Evolutionary conservation across 2,329 filamentous ascomycete species (phyloP).

Genomic region (Claviceps sp.): DNA sequence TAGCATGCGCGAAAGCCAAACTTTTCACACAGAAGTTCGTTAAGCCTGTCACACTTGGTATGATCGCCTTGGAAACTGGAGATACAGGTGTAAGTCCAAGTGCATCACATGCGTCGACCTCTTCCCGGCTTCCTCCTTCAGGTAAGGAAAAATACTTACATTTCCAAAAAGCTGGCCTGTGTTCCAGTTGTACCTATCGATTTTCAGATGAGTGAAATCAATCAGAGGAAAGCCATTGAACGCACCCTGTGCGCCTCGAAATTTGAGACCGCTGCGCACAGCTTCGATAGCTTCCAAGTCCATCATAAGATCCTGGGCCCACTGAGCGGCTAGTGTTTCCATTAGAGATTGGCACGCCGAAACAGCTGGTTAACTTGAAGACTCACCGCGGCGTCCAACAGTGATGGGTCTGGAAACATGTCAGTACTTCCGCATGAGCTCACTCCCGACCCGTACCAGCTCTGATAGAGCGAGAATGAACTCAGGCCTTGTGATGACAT

Average conservation of each 20-base stretch:
- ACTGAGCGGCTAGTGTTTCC: conserved; percentile 35
- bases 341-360: conserved; percentile 13
- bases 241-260: conserved; percentile 50
- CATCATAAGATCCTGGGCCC: conserved; percentile 51
- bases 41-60: conserved; percentile 38
- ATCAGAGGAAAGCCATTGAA: not conserved
- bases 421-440: not conserved
- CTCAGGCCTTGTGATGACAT: not conserved
- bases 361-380: not conserved
- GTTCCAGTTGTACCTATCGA: conserved; percentile 57
- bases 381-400: conserved; percentile 9
- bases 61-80: conserved; percentile 30
- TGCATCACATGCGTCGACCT: not conserved
- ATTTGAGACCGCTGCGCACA: conserved; percentile 53
- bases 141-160: conserved; percentile 6
- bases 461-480: not conserved
- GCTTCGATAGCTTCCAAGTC: conserved; percentile 63
- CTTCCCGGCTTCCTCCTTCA: not conserved
- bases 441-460: not conserved
- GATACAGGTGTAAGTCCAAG: not conserved
- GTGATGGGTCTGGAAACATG: conserved; percentile 7
- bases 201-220: conserved; percentile 29
- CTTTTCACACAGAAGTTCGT: conserved; percentile 42
- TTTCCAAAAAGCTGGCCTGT: conserved; percentile 55
- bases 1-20: conserved; percentile 38